Conservation (phyloP, 352 stramenopile species). For the Phytopythium sindhum region DNA sequence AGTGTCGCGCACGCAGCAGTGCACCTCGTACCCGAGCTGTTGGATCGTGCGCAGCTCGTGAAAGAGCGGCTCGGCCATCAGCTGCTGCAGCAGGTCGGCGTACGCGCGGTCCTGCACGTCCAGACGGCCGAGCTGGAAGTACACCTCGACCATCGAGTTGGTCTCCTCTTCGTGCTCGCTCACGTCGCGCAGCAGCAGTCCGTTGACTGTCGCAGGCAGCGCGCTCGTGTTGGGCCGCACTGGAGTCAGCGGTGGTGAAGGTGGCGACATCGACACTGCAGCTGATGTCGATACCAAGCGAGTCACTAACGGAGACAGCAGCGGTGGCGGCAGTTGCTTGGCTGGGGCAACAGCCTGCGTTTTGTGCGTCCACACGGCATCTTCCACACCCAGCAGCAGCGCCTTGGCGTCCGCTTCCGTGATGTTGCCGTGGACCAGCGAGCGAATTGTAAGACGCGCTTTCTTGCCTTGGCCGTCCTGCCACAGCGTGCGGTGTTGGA, state of each 20-base stretch:
- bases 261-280: neutral
- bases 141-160: conserved; percentile 81
- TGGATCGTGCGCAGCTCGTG: conserved; percentile 76
- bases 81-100: conserved; percentile 61
- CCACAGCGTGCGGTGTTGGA: conserved; percentile 24
- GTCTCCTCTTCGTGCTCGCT: conserved; percentile 67
- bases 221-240: conserved; percentile 41
- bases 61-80: conserved; percentile 85
- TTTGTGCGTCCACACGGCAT: conserved; percentile 1
- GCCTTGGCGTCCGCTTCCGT: conserved; percentile 24
- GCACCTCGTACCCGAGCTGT: conserved; percentile 83
- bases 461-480: neutral
- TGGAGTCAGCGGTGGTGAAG: conserved; percentile 20
- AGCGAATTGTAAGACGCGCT: conserved; percentile 12
- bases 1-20: conserved; percentile 68
- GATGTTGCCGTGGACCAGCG: conserved; percentile 72
- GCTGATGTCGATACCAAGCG: neutral
- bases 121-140: conserved; percentile 77
- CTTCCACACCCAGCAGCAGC: conserved; percentile 38
- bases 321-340: neutral
- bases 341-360: no score
- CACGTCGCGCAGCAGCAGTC: conserved; percentile 49
- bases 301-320: conserved; percentile 1
- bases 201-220: conserved; percentile 49
- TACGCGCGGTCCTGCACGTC: conserved; percentile 48